Evolutionary conservation across 78 protist genomes (phyloP).

Genomic region (Isochrysis galbana): DNA sequence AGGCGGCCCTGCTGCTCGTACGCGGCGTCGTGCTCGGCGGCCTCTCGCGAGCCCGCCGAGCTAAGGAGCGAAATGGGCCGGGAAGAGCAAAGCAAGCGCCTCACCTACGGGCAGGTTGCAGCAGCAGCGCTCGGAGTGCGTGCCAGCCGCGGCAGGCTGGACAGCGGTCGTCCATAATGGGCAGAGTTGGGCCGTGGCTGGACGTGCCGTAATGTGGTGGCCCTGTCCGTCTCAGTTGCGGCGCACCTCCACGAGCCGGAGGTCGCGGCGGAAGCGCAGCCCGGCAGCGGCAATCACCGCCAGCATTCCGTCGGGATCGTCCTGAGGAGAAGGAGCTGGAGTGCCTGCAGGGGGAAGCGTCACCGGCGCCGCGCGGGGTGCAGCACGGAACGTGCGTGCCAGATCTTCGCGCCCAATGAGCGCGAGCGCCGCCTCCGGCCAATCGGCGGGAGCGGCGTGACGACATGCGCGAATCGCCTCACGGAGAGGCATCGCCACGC

Average conservation of each 20-base stretch:
- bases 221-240: too few relatives aligned
- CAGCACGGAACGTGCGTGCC: not conserved
- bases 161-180: too few relatives aligned
- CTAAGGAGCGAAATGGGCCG: not conserved
- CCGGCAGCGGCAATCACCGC: not conserved
- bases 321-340: not conserved
- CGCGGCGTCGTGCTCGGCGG: not conserved
- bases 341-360: slow-evolving; percentile 31
- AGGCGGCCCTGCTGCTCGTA: slow-evolving; percentile 20
- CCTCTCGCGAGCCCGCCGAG: not conserved
- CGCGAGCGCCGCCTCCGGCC: slow-evolving; percentile 31
- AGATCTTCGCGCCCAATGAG: slow-evolving; percentile 34
- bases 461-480: slow-evolving; percentile 34
- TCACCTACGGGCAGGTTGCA: not conserved
- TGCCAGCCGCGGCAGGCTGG: too few relatives aligned
- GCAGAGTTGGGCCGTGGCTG: too few relatives aligned
- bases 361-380: not conserved
- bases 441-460: not conserved
- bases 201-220: too few relatives aligned
- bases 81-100: slow-evolving; percentile 35
- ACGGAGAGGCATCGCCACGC: slow-evolving; percentile 31
- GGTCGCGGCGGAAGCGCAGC: not conserved
- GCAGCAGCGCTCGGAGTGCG: too few relatives aligned
- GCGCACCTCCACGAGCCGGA: not conserved
- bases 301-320: not conserved